Evolutionary conservation across 73 alveolate species (phyloP), one percentile per base, ranked within the genome.

Genomic region (Urostyla sp.): DNA sequence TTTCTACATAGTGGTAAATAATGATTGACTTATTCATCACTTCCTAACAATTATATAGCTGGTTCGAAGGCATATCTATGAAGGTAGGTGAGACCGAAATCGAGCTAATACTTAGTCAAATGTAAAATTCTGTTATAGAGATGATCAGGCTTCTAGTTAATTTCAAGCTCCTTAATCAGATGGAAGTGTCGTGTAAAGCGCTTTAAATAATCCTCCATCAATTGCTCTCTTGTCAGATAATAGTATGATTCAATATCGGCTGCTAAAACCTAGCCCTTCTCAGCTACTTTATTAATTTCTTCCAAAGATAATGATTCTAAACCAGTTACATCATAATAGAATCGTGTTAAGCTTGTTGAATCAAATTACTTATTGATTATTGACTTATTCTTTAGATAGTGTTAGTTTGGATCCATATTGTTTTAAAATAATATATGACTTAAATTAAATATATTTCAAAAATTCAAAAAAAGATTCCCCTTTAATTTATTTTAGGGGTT

Each of bases 1-100:
- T 72, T 49, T 32, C 37, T 55, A 0, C 87, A 49, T 24, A 63
- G 66, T 48, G 91, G 92, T 20, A 91, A 61, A 82, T 88, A 84
- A 28, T 89, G 54, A 35, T 57, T 79, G 13, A 56, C 75, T 77
- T 91, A 80, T 24, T 89, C 89, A 35, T 89, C 95, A 35, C 89
- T 75, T 61, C 91, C 97, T 48, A 91, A 75, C 79, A 89, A 28
- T 55, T 84, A 80, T 30, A 84, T 53, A 1, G 92, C 83, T 27
- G 88, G 85, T 31, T 75, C 13, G 75, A 84, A 84, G 34, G 88
- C 92, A 15, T 50, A 75, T 18, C 27, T 24, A 50, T 84, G 92
- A 13, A 84, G 85, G 18, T 55, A 74, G 3, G 56, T 40, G 32
- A 18, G 58, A 7, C 87, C 87, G 31, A 55, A 74, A 51, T 52